These are phyloP conservation scores for Saturnispora ahearnii DNA, from an alignment of 805 yeast species.

Conservation along the genomic window DNA sequence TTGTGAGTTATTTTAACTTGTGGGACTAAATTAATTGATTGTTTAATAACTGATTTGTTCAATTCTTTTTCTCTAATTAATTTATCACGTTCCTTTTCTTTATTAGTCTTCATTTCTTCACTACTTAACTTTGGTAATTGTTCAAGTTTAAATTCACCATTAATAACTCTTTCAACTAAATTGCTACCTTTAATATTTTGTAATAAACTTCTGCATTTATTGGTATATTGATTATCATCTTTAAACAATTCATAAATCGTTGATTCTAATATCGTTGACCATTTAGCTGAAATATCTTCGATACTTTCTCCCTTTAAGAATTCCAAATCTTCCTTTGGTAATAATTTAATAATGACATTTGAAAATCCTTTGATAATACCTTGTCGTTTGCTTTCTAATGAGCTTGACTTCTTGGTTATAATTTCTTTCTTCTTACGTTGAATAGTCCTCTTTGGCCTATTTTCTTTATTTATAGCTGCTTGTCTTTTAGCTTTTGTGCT, in stretches of 20 bases:
- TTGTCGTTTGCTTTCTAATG: constrained; percentile 33
- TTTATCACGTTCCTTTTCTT: constrained; percentile 63
- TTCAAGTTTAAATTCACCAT: constrained; percentile 42
- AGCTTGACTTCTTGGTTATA: background rate
- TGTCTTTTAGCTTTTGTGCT: constrained; percentile 11
- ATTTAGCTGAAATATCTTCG: constrained; percentile 32
- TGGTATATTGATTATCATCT: constrained; percentile 38
- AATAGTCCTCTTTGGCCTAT: background rate
- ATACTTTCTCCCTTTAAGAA: constrained; percentile 15
- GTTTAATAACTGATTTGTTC: constrained; percentile 55
- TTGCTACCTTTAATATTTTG: constrained; percentile 53
- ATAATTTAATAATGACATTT: constrained; percentile 33
- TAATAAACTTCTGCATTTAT: constrained; percentile 56
- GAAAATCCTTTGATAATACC: constrained; percentile 25
- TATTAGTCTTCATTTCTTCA: constrained; percentile 64
- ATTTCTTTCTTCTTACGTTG: background rate
- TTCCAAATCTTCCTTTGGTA: constrained; percentile 26
- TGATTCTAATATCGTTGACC: constrained; percentile 46
- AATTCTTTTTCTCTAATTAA: constrained; percentile 62
- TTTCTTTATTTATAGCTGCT: constrained; percentile 3
- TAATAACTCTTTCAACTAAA: constrained; percentile 49
- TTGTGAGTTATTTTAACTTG: constrained; percentile 73
- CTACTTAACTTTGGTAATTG: constrained; percentile 57
- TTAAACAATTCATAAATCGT: constrained; percentile 21
- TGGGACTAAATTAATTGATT: constrained; percentile 34